phyloP scores from a whole-genome alignment of 2,329 filamentous ascomycete species.

The Penicillium nordicum region DNA sequence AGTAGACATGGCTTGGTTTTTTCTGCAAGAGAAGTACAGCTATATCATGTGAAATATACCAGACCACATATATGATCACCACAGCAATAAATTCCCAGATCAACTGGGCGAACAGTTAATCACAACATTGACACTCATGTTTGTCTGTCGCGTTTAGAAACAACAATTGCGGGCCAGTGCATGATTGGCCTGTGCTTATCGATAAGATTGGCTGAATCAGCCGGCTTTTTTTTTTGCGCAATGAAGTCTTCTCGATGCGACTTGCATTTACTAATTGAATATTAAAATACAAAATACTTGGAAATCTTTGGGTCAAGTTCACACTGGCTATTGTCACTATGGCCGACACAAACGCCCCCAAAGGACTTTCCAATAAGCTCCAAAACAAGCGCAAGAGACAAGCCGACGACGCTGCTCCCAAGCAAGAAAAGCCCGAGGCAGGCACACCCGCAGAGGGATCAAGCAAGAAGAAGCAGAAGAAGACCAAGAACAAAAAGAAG shows the following conservation, averaged over 20 bases:
- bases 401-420: constrained; percentile 25
- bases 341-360: constrained; percentile 19
- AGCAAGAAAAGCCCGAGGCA: constrained; percentile 22
- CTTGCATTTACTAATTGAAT: constrained; percentile 9
- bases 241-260: constrained; percentile 8
- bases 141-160: constrained; percentile 18
- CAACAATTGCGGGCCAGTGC: constrained; percentile 17
- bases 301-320: background rate
- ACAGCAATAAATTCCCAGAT: background rate
- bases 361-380: constrained; percentile 33
- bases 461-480: constrained; percentile 36
- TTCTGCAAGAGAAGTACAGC: too few relatives aligned
- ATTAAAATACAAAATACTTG: background rate
- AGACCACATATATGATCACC: background rate
- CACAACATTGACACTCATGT: constrained; percentile 2
- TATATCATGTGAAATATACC: background rate
- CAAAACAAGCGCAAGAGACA: constrained; percentile 44
- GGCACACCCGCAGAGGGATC: constrained; percentile 24
- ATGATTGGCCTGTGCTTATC: constrained; percentile 29
- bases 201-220: constrained; percentile 35
- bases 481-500: constrained; percentile 25
- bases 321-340: constrained; percentile 11
- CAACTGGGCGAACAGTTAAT: background rate
- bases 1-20: constrained; percentile 18
- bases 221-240: constrained; percentile 12